Percentiles rank a stretch among this genome's conserved stretches.
Conservation (phyloP, 805 yeast genomes). For the Scheffersomyces ergatensis region DNA sequence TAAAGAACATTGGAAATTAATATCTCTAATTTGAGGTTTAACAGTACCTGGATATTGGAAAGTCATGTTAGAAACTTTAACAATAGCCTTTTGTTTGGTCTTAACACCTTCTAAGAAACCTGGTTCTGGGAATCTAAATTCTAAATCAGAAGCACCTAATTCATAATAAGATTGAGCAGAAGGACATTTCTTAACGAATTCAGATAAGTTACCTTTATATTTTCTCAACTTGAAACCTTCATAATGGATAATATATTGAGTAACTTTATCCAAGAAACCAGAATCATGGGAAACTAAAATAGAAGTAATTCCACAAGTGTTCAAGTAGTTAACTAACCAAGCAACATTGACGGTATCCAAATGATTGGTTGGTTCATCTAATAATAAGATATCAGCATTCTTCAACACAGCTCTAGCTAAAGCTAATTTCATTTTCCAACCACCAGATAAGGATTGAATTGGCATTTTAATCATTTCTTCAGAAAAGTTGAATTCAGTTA, state of each 20-base stretch:
- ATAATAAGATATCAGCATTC: constrained; percentile 95
- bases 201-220: constrained; percentile 99
- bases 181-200: constrained; percentile 98
- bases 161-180: constrained; percentile 98
- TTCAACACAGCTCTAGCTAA: constrained; percentile 98
- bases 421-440: constrained; percentile 99
- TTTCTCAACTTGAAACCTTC: constrained; percentile 99
- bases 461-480: constrained; percentile 93
- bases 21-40: constrained; percentile 89
- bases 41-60: constrained; percentile 99
- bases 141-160: constrained; percentile 96
- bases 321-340: constrained; percentile 99
- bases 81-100: constrained; percentile 99
- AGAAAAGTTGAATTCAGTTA: constrained; percentile 88
- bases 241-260: constrained; percentile 98
- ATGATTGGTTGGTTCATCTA: constrained; percentile 99
- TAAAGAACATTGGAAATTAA: constrained; percentile 97
- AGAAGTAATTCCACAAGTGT: constrained; percentile 98
- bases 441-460: constrained; percentile 97
- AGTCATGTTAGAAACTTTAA: constrained; percentile 93
- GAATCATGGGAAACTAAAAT: constrained; percentile 99
- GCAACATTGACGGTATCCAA: constrained; percentile 99
- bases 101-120: constrained; percentile 99
- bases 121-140: constrained; percentile 98
- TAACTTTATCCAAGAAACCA: constrained; percentile 97